phyloP scores from a whole-genome alignment of 768 basidiomycete species.

The Boletellus ananas region DNA sequence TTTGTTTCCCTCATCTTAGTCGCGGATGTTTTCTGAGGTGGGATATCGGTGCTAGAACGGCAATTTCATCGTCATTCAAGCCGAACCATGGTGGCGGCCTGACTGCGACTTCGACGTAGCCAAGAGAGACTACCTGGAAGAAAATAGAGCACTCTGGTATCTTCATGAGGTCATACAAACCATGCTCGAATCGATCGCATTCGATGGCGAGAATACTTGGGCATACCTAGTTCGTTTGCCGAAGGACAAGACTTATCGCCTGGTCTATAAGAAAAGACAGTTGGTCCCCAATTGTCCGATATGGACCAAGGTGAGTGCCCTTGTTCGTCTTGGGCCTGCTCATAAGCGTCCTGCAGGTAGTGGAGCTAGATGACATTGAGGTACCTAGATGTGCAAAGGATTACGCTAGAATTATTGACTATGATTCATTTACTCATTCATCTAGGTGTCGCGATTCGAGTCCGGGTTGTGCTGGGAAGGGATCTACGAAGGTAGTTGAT shows the following conservation, averaged over 20 bases:
- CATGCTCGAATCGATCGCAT: conserved; percentile 30
- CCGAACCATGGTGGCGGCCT: conserved; percentile 28
- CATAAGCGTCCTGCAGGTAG: conserved; percentile 18
- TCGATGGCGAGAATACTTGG: conserved; percentile 33
- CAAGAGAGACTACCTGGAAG: conserved; percentile 7
- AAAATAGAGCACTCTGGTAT: conserved; percentile 20
- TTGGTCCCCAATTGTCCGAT: conserved; percentile 20
- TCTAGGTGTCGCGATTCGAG: conserved; percentile 25
- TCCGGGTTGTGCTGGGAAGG: conserved; percentile 26
- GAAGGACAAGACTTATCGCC: conserved; percentile 24
- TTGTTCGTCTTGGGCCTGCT: neutral
- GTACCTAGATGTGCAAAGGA: conserved; percentile 3
- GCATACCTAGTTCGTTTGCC: conserved; percentile 29
- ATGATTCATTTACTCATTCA: neutral
- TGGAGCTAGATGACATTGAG: conserved; percentile 31
- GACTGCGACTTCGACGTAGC: neutral
- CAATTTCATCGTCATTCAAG: conserved; percentile 27
- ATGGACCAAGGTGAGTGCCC: conserved; percentile 28
- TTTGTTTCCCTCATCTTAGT: neutral
- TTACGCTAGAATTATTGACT: neutral
- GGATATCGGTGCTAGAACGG: conserved; percentile 18
- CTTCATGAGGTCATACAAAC: conserved; percentile 31
- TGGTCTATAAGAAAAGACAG: conserved; percentile 26
- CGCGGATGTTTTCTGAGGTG: conserved; percentile 4
- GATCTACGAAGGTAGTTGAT: conserved; percentile 22